These are phyloP conservation scores for Malus fusca DNA, from an alignment of 306 rosid species.

Conservation along the genomic window DNA sequence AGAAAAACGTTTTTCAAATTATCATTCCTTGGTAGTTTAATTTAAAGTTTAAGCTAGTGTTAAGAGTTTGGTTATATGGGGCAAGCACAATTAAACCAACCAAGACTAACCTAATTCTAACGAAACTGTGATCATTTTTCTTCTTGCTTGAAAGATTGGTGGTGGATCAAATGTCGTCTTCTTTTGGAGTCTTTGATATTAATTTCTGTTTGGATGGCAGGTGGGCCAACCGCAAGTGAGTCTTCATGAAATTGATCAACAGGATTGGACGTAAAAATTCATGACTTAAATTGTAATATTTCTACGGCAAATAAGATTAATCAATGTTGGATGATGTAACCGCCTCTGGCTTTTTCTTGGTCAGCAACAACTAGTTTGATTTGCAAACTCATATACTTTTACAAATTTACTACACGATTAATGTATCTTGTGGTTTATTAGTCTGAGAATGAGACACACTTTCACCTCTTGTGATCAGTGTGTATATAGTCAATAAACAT, in stretches of 20 bases:
- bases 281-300: background rate
- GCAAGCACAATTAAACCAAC: background rate
- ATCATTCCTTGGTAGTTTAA: background rate
- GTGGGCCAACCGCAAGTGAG: background rate
- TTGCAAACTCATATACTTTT: background rate
- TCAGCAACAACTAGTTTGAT: background rate
- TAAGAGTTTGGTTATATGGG: background rate
- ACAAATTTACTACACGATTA: background rate
- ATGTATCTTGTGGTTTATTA: background rate
- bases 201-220: constrained; percentile 3
- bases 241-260: background rate
- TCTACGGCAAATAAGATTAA: background rate
- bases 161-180: constrained; percentile 24
- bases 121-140: background rate
- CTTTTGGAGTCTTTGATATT: background rate
- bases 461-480: background rate
- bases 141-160: constrained; percentile 18
- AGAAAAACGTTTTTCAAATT: background rate
- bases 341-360: background rate
- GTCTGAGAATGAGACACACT: too few species aligned
- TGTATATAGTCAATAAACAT: too few species aligned
- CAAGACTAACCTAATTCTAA: constrained; percentile 2
- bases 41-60: background rate
- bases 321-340: background rate
- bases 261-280: background rate